Evolutionary conservation across 2,329 filamentous ascomycete species (phyloP), one percentile per base, ranked within the genome.

Genomic region (Lasiodiplodia sp.): DNA sequence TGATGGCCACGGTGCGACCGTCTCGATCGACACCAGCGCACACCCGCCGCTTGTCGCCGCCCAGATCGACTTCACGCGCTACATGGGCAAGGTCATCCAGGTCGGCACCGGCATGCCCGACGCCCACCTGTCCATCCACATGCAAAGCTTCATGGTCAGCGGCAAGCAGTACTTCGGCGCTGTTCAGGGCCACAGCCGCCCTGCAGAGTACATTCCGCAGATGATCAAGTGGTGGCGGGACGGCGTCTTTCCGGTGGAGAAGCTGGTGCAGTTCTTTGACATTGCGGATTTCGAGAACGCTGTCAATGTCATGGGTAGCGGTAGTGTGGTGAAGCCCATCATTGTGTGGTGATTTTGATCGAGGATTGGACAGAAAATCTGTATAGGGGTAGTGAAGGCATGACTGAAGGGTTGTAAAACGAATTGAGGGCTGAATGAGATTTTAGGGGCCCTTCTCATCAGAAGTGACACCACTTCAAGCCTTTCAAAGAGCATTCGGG

Each of bases 1-100:
- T 2, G 68, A 67, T 6, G 55, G 63, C 21, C 40, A 69, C 0
- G 84, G 84, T 0, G 77, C 82, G 0, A 81, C 79, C 1, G 75
- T 85, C 53, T 78, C 79, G 6, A 78, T 87, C 65, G 85, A 87
- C 67, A 85, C 84, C 0, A 85, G 82, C 1, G 85, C 82, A 0
- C 78, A 77, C 1, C 77, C 78, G 51, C 67, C 80, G 49, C 68
- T 85, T 69, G 73, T 85, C 18, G 75, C 79, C 8, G 80, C 81
- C 2, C 79, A 78, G 4, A 71, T 85, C 10, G 76, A 81, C 3
- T 80, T 79, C 57, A 81, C 83, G 4, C 75, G 82, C 11, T 82
- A 81, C 62, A 79, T 79, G 70, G 85, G 83, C 1, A 82, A 80
- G 69, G 78, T 85, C 21, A 79, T 86, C 11, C 84, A 85, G 71